Percentiles rank a stretch among this genome's conserved stretches.
phyloP scores from a whole-genome alignment of 208 protist species.

The Wallacemonas sp. region DNA sequence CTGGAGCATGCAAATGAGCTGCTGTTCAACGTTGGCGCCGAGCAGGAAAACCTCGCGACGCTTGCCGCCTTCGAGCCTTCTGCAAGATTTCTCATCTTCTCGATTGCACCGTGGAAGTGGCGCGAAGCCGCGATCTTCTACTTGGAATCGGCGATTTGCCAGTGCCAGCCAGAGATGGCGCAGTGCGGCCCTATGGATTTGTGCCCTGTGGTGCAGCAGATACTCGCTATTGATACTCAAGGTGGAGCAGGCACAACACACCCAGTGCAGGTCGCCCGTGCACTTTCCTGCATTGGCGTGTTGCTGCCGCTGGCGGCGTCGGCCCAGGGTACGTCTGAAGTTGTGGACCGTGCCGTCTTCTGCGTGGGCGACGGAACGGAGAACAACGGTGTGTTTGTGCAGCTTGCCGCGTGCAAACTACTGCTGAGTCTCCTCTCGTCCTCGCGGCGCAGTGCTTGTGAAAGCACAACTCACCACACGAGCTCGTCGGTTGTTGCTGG shows the following conservation, averaged over 20 bases:
- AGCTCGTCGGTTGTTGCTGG: background rate
- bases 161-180: conserved; percentile 18
- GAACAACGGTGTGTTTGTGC: background rate
- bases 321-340: background rate
- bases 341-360: background rate
- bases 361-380: background rate
- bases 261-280: conserved; percentile 32
- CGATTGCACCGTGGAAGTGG: conserved; percentile 10
- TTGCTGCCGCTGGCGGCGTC: conserved; percentile 23
- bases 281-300: conserved; percentile 32
- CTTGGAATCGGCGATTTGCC: conserved; percentile 33
- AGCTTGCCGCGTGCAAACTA: conserved; percentile 33
- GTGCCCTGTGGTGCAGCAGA: conserved; percentile 24
- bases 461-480: background rate
- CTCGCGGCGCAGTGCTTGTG: background rate
- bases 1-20: conserved; percentile 31
- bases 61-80: background rate
- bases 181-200: conserved; percentile 37
- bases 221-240: conserved; percentile 29
- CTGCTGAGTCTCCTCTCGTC: conserved; percentile 21
- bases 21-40: conserved; percentile 15
- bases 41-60: background rate
- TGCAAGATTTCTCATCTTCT: background rate
- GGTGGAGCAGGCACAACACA: conserved; percentile 11
- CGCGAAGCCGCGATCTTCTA: conserved; percentile 58